Conservation (phyloP, 441 rosid species). For the Gossypium trilobum region DNA sequence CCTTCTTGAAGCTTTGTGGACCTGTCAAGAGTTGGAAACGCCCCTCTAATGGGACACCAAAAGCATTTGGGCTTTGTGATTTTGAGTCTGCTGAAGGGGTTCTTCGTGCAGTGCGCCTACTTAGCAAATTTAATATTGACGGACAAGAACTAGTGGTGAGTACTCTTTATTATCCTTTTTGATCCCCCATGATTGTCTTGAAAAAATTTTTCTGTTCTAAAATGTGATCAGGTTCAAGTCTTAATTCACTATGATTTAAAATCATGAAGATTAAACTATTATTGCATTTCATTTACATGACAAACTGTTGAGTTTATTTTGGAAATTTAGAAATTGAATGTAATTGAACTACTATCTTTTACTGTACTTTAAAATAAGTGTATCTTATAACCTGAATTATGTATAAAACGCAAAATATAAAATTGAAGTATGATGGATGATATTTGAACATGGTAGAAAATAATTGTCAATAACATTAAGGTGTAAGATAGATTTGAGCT, state of each 20-base stretch:
- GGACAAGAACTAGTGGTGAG: slow-evolving; percentile 91
- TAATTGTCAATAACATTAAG: background rate
- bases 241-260: background rate
- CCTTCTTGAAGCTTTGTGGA: slow-evolving; percentile 66
- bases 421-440: background rate
- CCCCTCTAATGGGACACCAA: slow-evolving; percentile 71
- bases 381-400: background rate
- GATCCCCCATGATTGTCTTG: background rate
- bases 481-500: background rate
- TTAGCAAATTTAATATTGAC: slow-evolving; percentile 76
- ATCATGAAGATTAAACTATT: background rate
- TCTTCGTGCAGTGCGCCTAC: slow-evolving; percentile 86
- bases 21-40: slow-evolving; percentile 89
- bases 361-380: background rate
- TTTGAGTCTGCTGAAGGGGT: slow-evolving; percentile 94
- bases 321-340: background rate
- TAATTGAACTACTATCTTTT: background rate
- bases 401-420: background rate
- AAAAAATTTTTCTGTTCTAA: background rate
- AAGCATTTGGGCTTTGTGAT: slow-evolving; percentile 92
- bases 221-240: background rate
- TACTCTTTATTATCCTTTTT: slow-evolving; percentile 10
- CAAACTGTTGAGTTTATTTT: background rate
- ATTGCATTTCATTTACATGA: background rate
- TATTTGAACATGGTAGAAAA: background rate